Conservation (phyloP, 177 flowering plant species). For the Tripterygium wilfordii region DNA sequence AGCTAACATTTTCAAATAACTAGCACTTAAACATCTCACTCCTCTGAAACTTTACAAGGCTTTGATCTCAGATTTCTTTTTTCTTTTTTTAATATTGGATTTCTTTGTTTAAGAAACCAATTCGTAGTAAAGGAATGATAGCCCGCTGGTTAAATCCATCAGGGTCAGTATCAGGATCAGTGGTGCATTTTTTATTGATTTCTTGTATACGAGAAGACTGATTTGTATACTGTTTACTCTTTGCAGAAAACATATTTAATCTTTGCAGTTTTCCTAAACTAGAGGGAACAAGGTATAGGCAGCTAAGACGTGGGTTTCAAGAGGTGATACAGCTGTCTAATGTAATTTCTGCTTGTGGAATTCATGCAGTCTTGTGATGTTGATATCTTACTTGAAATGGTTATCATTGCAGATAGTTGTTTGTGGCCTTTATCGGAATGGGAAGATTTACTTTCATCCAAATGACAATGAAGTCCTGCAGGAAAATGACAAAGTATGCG, state of each 20-base stretch:
- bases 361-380: too few relatives aligned
- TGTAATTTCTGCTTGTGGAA: too few relatives aligned
- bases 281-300: constrained; percentile 57
- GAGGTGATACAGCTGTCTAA: constrained; percentile 63
- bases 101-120: too few relatives aligned
- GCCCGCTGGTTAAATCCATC: too few relatives aligned
- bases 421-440: constrained; percentile 78
- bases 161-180: too few relatives aligned
- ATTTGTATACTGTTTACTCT: neutral
- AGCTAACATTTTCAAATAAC: too few relatives aligned
- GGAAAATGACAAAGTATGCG: constrained; percentile 74
- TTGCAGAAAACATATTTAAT: constrained; percentile 95
- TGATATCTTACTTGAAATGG: neutral
- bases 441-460: constrained; percentile 85
- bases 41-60: too few relatives aligned
- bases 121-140: too few relatives aligned
- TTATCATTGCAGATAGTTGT: constrained; percentile 67
- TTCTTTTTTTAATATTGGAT: too few relatives aligned
- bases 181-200: too few relatives aligned
- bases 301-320: constrained; percentile 65
- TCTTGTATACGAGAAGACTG: constrained; percentile 9
- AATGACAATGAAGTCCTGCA: constrained; percentile 66
- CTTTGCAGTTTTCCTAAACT: constrained; percentile 69
- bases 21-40: too few relatives aligned
- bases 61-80: too few relatives aligned